A percentile compares a stretch with the other conserved stretches of the same genome.
Conservation (phyloP, 2,329 filamentous ascomycete genomes). For the Beauveria rudraprayagi region DNA sequence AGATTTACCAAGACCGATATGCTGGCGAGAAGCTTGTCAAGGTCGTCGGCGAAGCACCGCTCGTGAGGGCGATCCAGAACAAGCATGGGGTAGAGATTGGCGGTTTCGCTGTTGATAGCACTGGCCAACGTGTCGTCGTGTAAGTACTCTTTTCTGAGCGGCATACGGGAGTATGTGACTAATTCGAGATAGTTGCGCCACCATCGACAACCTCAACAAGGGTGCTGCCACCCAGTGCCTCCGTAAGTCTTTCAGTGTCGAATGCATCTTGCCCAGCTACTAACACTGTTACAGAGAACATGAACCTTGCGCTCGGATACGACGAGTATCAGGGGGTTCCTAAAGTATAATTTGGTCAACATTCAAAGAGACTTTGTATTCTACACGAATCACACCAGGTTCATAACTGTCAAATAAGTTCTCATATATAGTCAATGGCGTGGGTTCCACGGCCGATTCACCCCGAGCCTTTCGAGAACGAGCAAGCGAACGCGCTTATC, state of each 20-base stretch:
- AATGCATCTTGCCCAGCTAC: background rate
- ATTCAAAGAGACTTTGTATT: too few species aligned
- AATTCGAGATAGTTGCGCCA: slow-evolving; percentile 50
- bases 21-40: slow-evolving; percentile 94
- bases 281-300: slow-evolving; percentile 9
- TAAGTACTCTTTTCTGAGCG: background rate
- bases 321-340: slow-evolving; percentile 9
- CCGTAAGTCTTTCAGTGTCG: slow-evolving; percentile 49
- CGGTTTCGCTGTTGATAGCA: slow-evolving; percentile 85
- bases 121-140: slow-evolving; percentile 86
- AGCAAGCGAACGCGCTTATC: too few species aligned
- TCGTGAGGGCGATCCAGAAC: slow-evolving; percentile 75
- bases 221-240: slow-evolving; percentile 88
- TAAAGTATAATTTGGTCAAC: background rate
- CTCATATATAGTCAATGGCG: too few species aligned
- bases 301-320: slow-evolving; percentile 11
- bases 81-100: slow-evolving; percentile 91
- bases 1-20: slow-evolving; percentile 93
- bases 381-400: background rate
- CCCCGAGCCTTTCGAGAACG: too few species aligned
- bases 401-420: too few species aligned
- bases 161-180: background rate
- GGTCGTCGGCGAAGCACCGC: slow-evolving; percentile 77
- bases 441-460: too few species aligned
- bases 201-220: slow-evolving; percentile 91